Conservation (phyloP, 23 red algal species). For the Gracilaria gracilis region DNA sequence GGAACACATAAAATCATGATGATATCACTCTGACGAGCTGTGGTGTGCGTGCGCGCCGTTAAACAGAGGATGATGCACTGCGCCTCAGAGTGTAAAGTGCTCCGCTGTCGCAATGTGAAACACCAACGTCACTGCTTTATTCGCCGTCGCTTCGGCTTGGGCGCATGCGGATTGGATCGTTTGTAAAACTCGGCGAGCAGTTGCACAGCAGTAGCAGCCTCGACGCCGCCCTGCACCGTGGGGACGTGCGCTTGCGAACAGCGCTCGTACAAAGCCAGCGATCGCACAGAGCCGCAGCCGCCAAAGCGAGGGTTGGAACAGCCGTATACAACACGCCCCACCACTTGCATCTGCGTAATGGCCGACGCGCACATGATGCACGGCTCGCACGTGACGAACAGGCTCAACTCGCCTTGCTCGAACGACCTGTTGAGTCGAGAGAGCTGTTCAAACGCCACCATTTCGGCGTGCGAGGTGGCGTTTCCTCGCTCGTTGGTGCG, state of each 20-base stretch:
- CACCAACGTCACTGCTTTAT: neutral
- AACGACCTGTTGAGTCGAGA: constrained; percentile 8
- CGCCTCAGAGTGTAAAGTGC: neutral
- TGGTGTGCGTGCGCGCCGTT: neutral
- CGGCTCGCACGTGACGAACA: constrained; percentile 97
- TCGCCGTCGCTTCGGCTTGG: constrained; percentile 74
- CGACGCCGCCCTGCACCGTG: constrained; percentile 59
- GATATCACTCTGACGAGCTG: neutral
- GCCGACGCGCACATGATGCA: constrained; percentile 98
- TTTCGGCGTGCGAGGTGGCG: constrained; percentile 94
- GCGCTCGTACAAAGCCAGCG: constrained; percentile 21
- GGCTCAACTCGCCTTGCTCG: constrained; percentile 38
- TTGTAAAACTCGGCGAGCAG: constrained; percentile 86
- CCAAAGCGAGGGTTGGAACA: constrained; percentile 95
- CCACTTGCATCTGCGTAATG: constrained; percentile 61
- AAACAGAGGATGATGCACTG: neutral
- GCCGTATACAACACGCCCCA: constrained; percentile 80
- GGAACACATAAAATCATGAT: too few relatives aligned
- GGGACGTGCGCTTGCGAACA: constrained; percentile 26
- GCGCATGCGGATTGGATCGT: constrained; percentile 79
- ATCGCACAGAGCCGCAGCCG: constrained; percentile 90
- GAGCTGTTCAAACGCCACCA: constrained; percentile 76
- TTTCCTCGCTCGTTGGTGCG: constrained; percentile 97
- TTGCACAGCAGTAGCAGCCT: constrained; percentile 70
- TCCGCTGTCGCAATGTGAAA: neutral